Percentiles rank a stretch among this genome's conserved stretches.
These are phyloP conservation scores for Rhodotorula diobovata DNA, from an alignment of 768 basidiomycete species.

Conservation along the genomic window DNA sequence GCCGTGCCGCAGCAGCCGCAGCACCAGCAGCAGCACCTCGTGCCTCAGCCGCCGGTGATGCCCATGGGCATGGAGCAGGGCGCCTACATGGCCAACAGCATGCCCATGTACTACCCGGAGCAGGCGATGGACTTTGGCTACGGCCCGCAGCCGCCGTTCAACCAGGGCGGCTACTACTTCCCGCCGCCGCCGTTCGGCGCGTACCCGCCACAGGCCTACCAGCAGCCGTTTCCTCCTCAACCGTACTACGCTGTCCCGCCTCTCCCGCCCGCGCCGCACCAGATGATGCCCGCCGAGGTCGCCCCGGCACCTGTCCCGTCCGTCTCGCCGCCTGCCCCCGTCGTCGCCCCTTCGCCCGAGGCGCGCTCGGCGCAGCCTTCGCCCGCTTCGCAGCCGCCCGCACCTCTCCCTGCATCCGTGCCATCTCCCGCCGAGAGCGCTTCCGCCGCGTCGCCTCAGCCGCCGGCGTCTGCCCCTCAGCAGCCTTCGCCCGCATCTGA, in stretches of 20 bases:
- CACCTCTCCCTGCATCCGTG: not conserved
- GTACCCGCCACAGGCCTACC: constrained; percentile 5
- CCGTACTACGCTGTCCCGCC: constrained; percentile 19
- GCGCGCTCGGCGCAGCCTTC: not conserved
- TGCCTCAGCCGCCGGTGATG: not conserved
- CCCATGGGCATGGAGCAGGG: constrained; percentile 12
- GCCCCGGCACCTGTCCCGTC: not conserved
- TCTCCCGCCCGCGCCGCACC: constrained; percentile 12
- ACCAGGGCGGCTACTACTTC: constrained; percentile 16
- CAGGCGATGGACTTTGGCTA: constrained; percentile 24
- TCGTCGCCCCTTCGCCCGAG: not conserved
- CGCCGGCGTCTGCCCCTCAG: not conserved
- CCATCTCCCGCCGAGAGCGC: not conserved
- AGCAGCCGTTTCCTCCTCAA: constrained; percentile 14
- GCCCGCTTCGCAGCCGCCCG: not conserved
- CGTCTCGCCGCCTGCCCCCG: not conserved
- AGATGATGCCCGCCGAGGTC: not conserved
- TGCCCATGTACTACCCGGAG: constrained; percentile 36
- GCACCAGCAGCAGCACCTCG: not conserved
- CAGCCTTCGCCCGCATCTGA: too few relatives aligned
- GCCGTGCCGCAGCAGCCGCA: not conserved
- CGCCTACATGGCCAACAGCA: constrained; percentile 5
- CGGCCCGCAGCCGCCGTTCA: constrained; percentile 24
- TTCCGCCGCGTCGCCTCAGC: not conserved
- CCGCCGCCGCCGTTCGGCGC: constrained; percentile 9